Conservation (phyloP, 2,329 filamentous ascomycete species). For the Coleophoma crateriformis region DNA sequence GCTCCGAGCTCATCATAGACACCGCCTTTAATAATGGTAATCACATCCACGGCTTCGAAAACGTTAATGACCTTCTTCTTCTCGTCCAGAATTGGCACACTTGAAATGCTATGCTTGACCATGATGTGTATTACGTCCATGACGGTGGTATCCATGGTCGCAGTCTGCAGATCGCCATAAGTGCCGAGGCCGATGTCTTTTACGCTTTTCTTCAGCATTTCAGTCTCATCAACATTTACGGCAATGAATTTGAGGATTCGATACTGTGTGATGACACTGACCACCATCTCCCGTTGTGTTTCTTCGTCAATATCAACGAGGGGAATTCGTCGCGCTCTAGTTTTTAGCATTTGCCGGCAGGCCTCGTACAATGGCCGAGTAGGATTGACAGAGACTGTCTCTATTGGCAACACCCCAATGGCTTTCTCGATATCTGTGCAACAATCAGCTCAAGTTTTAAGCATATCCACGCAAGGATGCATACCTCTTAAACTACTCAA, state of each 20-base stretch:
- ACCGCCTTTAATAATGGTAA: conserved; percentile 89
- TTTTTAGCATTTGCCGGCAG: conserved; percentile 89
- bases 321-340: conserved; percentile 87
- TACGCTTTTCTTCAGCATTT: conserved; percentile 81
- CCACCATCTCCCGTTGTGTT: conserved; percentile 84
- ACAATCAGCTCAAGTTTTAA: conserved; percentile 9
- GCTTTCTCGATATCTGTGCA: conserved; percentile 84
- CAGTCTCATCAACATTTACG: conserved; percentile 81
- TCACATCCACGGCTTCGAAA: conserved; percentile 96
- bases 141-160: conserved; percentile 83
- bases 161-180: conserved; percentile 74
- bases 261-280: conserved; percentile 97
- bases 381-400: conserved; percentile 94
- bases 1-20: conserved; percentile 86
- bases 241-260: conserved; percentile 98
- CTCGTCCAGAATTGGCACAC: conserved; percentile 84
- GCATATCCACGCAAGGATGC: conserved; percentile 12
- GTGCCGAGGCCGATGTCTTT: conserved; percentile 81
- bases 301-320: conserved; percentile 92
- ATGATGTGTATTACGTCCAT: conserved; percentile 92
- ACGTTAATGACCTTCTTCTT: conserved; percentile 81
- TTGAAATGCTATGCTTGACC: conserved; percentile 89
- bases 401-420: conserved; percentile 83
- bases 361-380: conserved; percentile 90
- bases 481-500: conserved; percentile 85